Percentiles rank a stretch among this genome's conserved stretches.
Conservation (phyloP, 768 basidiomycete species). For the Mycena rebaudengoi region DNA sequence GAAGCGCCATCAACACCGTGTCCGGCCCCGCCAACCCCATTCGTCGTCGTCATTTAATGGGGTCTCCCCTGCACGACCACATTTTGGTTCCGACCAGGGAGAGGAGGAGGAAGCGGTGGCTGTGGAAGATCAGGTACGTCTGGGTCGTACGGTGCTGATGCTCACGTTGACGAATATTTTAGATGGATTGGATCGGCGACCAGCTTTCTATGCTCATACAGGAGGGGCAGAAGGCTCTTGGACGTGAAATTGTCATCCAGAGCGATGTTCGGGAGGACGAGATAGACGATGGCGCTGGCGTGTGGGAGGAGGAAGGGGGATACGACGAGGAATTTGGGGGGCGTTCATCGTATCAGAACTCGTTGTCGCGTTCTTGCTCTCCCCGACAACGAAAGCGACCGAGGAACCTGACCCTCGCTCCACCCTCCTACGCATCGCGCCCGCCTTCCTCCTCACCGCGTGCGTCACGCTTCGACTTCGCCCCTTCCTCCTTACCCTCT, state of each 20-base stretch:
- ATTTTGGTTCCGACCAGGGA: slow-evolving; percentile 41
- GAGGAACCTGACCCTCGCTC: slow-evolving; percentile 23
- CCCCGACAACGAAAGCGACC: slow-evolving; percentile 29
- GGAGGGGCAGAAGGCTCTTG: slow-evolving; percentile 81
- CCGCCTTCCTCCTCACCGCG: slow-evolving; percentile 45
- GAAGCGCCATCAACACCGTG: slow-evolving; percentile 42
- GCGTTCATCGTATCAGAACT: slow-evolving; percentile 19
- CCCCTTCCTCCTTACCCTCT: slow-evolving; percentile 32
- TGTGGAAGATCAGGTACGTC: slow-evolving; percentile 57
- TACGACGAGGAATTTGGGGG: slow-evolving; percentile 23
- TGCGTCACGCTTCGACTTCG: slow-evolving; percentile 41
- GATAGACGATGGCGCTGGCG: slow-evolving; percentile 77
- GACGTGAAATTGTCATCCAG: slow-evolving; percentile 81
- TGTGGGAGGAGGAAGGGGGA: slow-evolving; percentile 75
- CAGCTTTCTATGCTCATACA: slow-evolving; percentile 75
- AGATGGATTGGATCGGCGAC: slow-evolving; percentile 89
- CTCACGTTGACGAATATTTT: not conserved
- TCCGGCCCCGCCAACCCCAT: slow-evolving; percentile 28
- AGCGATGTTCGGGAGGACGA: slow-evolving; percentile 79
- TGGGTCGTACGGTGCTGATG: not conserved
- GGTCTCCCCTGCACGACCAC: slow-evolving; percentile 49
- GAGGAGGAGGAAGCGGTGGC: slow-evolving; percentile 42
- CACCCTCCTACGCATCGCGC: slow-evolving; percentile 33
- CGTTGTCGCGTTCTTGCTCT: slow-evolving; percentile 33
- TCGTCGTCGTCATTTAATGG: slow-evolving; percentile 38